Evolutionary conservation across 495 filamentous ascomycete species (phyloP).

Genomic region (Tetracladium marchalianum): DNA sequence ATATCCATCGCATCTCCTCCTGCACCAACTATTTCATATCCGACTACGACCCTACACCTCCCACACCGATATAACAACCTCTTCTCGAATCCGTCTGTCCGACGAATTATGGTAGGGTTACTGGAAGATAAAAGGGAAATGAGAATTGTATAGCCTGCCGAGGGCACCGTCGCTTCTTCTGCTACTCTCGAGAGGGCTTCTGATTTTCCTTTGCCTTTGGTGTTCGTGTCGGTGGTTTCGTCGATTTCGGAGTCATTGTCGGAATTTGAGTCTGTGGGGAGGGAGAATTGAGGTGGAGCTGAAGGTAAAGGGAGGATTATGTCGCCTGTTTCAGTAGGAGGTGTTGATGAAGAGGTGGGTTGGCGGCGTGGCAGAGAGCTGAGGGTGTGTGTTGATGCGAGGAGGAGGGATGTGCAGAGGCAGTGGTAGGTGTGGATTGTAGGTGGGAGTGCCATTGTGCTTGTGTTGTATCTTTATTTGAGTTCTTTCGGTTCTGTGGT

Average conservation of each 20-base stretch:
- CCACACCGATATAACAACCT: constrained; percentile 48
- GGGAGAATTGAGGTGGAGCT: constrained; percentile 3
- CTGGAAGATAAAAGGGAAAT: constrained; percentile 30
- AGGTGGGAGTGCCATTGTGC: constrained; percentile 2
- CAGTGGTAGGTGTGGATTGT: constrained; percentile 53
- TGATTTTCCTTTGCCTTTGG: not conserved
- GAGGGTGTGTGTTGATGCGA: constrained; percentile 52
- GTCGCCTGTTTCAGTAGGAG: constrained; percentile 27
- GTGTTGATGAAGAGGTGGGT: constrained; percentile 12
- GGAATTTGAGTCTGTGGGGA: constrained; percentile 1
- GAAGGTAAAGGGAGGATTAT: constrained; percentile 32
- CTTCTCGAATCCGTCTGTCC: constrained; percentile 69
- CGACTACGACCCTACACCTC: constrained; percentile 53
- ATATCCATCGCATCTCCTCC: constrained; percentile 18
- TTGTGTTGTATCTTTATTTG: not conserved
- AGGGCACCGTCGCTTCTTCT: not conserved
- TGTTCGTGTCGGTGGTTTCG: not conserved
- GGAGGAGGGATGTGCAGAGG: constrained; percentile 61
- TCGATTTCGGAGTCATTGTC: constrained; percentile 11
- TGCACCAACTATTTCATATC: constrained; percentile 42
- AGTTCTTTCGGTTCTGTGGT: not conserved
- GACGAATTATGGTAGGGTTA: constrained; percentile 42
- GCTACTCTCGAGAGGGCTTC: constrained; percentile 6
- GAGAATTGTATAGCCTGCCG: constrained; percentile 22
- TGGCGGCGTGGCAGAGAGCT: constrained; percentile 42